Conservation (phyloP, 441 rosid genomes). For the Pelargonium cotyledonis region DNA sequence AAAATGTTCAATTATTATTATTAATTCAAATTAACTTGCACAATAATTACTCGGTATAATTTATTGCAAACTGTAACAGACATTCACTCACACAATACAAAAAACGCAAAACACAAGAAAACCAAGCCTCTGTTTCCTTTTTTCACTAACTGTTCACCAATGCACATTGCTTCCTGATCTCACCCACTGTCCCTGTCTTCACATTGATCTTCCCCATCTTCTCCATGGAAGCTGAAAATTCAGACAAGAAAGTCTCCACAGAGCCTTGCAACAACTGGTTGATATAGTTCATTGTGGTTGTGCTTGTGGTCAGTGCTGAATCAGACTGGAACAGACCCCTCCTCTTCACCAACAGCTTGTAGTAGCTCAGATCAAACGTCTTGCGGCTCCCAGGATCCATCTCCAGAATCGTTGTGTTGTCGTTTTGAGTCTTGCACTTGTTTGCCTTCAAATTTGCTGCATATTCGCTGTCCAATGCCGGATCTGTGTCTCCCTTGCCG, state of each 20-base stretch:
- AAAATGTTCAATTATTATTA: no score
- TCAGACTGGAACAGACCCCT: conserved; percentile 71
- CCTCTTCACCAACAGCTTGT: conserved; percentile 41
- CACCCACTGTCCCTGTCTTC: conserved; percentile 52
- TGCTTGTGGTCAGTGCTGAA: conserved; percentile 51
- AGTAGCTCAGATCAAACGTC: conserved; percentile 70
- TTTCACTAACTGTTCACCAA: conserved; percentile 35
- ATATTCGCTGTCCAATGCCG: not conserved
- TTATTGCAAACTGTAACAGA: no score
- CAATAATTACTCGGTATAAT: no score
- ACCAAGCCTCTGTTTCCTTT: not conserved
- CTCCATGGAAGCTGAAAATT: conserved; percentile 68
- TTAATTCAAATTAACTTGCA: no score
- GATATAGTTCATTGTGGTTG: conserved; percentile 37
- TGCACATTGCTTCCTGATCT: conserved; percentile 64
- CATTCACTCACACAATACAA: no score
- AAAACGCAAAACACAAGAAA: not conserved
- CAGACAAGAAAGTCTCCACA: conserved; percentile 33
- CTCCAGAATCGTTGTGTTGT: conserved; percentile 51
- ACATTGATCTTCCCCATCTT: conserved; percentile 61
- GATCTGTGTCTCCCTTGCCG: conserved; percentile 10
- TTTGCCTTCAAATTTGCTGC: conserved; percentile 43
- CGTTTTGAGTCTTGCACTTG: conserved; percentile 50
- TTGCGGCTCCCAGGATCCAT: conserved; percentile 77
- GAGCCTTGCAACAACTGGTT: conserved; percentile 46